Percentiles rank a stretch among this genome's conserved stretches.
These are phyloP conservation scores for Sonneratia alba DNA, from an alignment of 345 rosid genomes.

Conservation along the genomic window DNA sequence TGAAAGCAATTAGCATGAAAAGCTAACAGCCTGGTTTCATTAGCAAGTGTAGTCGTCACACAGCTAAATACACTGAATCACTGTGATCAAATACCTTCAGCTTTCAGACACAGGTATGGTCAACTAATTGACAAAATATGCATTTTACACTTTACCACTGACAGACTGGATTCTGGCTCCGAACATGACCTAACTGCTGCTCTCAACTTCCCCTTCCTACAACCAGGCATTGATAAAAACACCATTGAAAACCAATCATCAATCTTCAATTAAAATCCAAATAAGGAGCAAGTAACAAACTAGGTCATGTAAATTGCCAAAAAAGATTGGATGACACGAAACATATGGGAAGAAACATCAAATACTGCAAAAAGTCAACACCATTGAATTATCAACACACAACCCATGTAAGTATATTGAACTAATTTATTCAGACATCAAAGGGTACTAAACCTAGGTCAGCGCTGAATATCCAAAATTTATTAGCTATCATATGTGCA, in stretches of 20 bases:
- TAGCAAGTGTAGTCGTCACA: not conserved
- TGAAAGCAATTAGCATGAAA: too few relatives aligned
- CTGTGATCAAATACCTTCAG: not conserved
- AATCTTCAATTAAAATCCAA: not conserved
- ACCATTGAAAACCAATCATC: not conserved
- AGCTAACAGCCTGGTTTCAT: not conserved
- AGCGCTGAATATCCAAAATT: not conserved
- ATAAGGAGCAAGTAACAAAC: too few relatives aligned
- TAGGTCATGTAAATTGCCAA: too few relatives aligned
- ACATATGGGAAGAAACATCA: not conserved
- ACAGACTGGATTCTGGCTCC: constrained; percentile 16
- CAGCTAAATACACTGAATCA: not conserved
- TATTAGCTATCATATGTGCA: too few relatives aligned
- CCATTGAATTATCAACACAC: not conserved
- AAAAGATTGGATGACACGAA: too few relatives aligned
- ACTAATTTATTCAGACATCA: not conserved
- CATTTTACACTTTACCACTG: constrained; percentile 22
- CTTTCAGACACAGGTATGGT: not conserved
- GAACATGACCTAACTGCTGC: constrained; percentile 11
- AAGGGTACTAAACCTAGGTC: not conserved
- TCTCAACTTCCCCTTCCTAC: constrained; percentile 44
- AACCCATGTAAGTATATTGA: not conserved
- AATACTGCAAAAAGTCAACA: not conserved
- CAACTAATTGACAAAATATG: not conserved
- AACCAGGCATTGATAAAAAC: constrained; percentile 8